Conservation (phyloP, 805 yeast genomes). For the Lipomyces kockii region DNA sequence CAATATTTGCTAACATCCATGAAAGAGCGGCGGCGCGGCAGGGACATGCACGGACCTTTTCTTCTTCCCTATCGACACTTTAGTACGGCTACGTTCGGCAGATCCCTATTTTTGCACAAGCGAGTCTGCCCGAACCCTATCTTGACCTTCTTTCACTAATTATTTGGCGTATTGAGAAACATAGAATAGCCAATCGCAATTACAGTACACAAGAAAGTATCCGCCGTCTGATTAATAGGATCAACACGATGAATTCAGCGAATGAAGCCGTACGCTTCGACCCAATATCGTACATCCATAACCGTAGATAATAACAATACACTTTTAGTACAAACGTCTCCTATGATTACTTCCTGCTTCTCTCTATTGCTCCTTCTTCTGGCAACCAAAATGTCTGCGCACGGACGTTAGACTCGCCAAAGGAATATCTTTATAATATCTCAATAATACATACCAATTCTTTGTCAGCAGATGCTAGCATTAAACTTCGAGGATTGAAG, state of each 20-base stretch:
- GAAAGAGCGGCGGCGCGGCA: constrained; percentile 85
- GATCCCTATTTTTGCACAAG: too few relatives aligned
- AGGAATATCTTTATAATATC: too few relatives aligned
- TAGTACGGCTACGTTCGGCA: too few relatives aligned
- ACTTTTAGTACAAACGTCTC: background rate
- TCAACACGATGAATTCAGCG: background rate
- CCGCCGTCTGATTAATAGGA: too few relatives aligned
- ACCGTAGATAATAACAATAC: background rate
- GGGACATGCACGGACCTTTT: constrained; percentile 95
- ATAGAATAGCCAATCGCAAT: background rate
- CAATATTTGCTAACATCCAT: background rate
- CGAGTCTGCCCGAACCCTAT: background rate
- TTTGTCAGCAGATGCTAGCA: constrained; percentile 68
- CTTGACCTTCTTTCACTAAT: background rate
- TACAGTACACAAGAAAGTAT: background rate
- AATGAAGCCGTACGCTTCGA: background rate
- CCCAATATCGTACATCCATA: background rate
- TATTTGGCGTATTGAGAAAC: too few relatives aligned
- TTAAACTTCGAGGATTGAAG: constrained; percentile 65
- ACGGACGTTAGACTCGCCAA: constrained; percentile 2
- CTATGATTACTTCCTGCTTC: background rate
- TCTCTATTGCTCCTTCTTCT: constrained; percentile 1
- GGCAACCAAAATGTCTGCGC: constrained; percentile 34
- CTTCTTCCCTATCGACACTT: constrained; percentile 97
- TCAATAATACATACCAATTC: constrained; percentile 43